Evolutionary conservation across 768 basidiomycete species (phyloP), one percentile per base, ranked within the genome.

Genomic region (Amanita thiersii): DNA sequence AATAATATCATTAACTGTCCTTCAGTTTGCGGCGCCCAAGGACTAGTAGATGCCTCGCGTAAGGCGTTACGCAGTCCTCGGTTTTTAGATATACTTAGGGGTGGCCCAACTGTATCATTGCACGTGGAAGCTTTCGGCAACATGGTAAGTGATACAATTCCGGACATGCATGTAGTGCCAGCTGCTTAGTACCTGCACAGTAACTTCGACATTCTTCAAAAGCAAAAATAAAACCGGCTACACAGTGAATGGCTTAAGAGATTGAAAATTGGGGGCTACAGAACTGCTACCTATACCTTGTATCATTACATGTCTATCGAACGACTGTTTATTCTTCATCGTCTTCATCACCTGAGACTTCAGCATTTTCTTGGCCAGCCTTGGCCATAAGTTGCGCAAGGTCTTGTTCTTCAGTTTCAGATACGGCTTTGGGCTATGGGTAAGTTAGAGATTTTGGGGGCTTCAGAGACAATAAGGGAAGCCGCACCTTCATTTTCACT

Each of bases 361-460:
- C 93, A 3, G 82, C 88, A 58, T 99, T 99, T 65, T 96, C 94
- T 57, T 79, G 74, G 45, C 85, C 85, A 14, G 85, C 92, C 61
- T 90, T 87, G 28, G 86, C 89, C 94, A 99, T 97, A 53, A 96
- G 84, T 50, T 91, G 86, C 1, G 91, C 93, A 48, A 99, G 77
- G 58, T 97, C 96, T 50, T 91, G 86, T 61, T 99, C 96, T 65
- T 99, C 96, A 3, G 87, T 88, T 61, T 97, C 96, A 18, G 89
- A 92, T 26, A 99, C 86, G 2, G 94, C 91, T 72, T 98, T 98
- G 46, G 96, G 96, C 91, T 96, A 51, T 47, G 1, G 3, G 14
- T 18, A 32, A n/a, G 2, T 9, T 8, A 14, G 17, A 30, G 29
- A 30, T 14, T 46, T 37, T 38, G 18, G 29, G 8, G 44, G 23